Conservation (phyloP, 495 filamentous ascomycete genomes). For the Penicillium coffeae region DNA sequence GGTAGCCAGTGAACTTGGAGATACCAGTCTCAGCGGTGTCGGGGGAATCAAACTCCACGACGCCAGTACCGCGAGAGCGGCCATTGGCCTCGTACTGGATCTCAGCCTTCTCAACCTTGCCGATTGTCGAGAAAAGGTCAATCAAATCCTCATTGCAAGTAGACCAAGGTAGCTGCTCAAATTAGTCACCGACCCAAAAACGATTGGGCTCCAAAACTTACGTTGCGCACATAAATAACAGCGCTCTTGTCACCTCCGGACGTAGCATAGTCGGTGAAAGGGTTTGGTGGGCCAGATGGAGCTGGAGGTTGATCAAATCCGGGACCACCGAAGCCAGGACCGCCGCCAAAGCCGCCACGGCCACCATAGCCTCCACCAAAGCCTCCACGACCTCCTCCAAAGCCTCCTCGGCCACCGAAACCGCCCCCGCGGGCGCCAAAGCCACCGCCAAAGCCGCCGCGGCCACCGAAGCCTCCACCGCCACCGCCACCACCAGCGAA, state of each 20-base stretch:
- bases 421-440: constrained; percentile 23
- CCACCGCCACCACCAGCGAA: constrained; percentile 66
- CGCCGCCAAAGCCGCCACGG: constrained; percentile 22
- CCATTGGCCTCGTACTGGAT: constrained; percentile 98
- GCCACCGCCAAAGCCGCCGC: constrained; percentile 32
- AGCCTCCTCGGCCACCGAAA: constrained; percentile 39
- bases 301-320: constrained; percentile 33
- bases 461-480: constrained; percentile 38
- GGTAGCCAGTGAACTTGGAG: constrained; percentile 92
- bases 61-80: constrained; percentile 89
- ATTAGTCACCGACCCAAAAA: not conserved
- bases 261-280: constrained; percentile 92
- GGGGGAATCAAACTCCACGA: constrained; percentile 82
- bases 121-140: constrained; percentile 95
- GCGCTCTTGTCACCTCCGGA: constrained; percentile 79
- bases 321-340: constrained; percentile 27
- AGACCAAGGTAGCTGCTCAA: constrained; percentile 84
- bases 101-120: constrained; percentile 94
- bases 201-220: constrained; percentile 47
- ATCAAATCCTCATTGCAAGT: constrained; percentile 96
- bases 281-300: constrained; percentile 65
- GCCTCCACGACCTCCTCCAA: constrained; percentile 32
- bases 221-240: constrained; percentile 93
- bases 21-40: constrained; percentile 92
- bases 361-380: constrained; percentile 31